Base-by-base conservation (phyloP, 192 early-diverging fungal genomes). In the Obelidium mucronatum region DNA sequence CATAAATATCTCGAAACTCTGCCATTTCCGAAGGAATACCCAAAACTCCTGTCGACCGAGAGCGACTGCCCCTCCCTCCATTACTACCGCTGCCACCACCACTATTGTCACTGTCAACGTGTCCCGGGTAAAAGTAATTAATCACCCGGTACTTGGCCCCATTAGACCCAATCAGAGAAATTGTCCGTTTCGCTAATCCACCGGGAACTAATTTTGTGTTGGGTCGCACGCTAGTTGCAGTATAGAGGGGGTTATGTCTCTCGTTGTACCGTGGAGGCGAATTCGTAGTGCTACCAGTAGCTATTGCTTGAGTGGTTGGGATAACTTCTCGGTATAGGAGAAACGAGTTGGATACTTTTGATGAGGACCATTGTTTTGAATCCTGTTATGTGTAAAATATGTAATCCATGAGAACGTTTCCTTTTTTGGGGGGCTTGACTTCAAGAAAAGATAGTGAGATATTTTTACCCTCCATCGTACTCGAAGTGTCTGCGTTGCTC, bases 101-200 rank as follows among this genome's bases (percentile, higher is more conserved):
- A 51, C 48, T 51, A 51, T 22, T 51, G 22, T 22, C 48, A 31
- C 31, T 22, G 17, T 64, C 35, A 6, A 64, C 62, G 5, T 64
- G 34, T 19, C 15, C 37, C 13, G 37, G 34, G 1, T 22, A 6
- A 34, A 64, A 64, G 19, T 64, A 64, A 37, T 15, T 39, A 33
- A 64, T 34, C 17, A 64, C 62, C 15, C 62, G 11, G 35, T 36
- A 64, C 26, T 39, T 33, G 30, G 26, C 26, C 15, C 37, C 37
- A 34, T 64, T 64, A 13, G 62, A 64, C 26, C 62, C 62, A 13
- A 26, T 34, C 17, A 64, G 31, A 4, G 62, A 37, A 17, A 64
- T 64, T 33, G 62, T 64, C 13, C 62, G 62, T 64, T 64, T 64
- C 26, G 62, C 62, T 30, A 64, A 26, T 31, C 62, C 62, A 36